These are phyloP conservation scores for Orychophragmus violaceus DNA, from an alignment of 345 rosid genomes.

Conservation along the genomic window DNA sequence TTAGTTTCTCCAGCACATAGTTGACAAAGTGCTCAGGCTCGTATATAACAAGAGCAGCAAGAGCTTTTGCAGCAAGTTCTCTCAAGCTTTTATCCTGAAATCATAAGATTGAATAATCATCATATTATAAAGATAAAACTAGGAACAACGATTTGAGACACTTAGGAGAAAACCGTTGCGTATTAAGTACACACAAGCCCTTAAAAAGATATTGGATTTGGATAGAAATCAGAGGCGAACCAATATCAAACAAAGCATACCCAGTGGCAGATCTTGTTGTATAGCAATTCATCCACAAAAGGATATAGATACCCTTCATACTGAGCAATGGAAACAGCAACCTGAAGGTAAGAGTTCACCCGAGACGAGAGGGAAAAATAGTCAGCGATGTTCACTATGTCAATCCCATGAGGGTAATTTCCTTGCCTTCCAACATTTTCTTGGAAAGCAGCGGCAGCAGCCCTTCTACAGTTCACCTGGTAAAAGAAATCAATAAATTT, in stretches of 20 bases:
- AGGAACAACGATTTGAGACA: not conserved
- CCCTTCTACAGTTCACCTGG: constrained; percentile 98
- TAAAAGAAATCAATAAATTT: constrained; percentile 13
- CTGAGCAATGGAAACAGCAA: constrained; percentile 72
- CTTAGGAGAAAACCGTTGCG: too few relatives aligned
- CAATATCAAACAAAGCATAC: constrained; percentile 42
- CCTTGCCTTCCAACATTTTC: constrained; percentile 99
- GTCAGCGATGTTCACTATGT: constrained; percentile 89
- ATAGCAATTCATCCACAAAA: constrained; percentile 82
- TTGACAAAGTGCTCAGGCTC: constrained; percentile 62
- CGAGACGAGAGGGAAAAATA: constrained; percentile 97
- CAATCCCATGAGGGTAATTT: constrained; percentile 94
- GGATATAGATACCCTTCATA: constrained; percentile 81
- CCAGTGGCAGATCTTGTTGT: constrained; percentile 91
- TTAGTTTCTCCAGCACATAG: constrained; percentile 61
- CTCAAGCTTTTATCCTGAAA: constrained; percentile 87
- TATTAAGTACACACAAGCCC: too few relatives aligned
- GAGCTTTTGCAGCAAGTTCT: constrained; percentile 84
- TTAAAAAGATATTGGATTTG: too few relatives aligned
- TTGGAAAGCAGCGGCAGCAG: constrained; percentile 98
- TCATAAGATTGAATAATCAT: constrained; percentile 9
- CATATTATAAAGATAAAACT: not conserved
- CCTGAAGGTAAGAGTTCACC: constrained; percentile 69
- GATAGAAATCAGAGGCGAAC: too few relatives aligned
- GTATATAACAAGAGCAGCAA: constrained; percentile 82